These are phyloP conservation scores for Kernera saxatilis DNA, from an alignment of 345 rosid species.

Conservation along the genomic window DNA sequence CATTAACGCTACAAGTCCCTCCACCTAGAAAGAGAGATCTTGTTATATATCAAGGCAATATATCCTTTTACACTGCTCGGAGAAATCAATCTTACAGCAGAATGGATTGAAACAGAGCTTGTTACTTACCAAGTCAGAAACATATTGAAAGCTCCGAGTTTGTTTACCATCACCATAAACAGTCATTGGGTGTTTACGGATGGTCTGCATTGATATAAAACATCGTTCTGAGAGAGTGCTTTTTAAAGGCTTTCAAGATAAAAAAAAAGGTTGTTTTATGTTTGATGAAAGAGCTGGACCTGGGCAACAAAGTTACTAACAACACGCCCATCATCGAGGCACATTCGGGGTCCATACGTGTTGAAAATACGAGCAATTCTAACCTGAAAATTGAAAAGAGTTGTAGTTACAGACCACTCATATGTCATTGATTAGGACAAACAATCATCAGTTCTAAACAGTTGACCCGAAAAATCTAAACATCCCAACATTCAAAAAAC, in stretches of 20 bases:
- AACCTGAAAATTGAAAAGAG: conserved; percentile 50
- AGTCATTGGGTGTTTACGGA: conserved; percentile 88
- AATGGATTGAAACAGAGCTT: not conserved
- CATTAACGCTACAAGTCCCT: conserved; percentile 87
- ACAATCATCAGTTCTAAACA: not conserved
- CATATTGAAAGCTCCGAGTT: conserved; percentile 98
- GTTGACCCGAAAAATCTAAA: too few relatives aligned
- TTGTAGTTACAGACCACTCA: not conserved
- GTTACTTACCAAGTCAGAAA: conserved; percentile 76
- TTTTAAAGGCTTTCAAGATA: not conserved
- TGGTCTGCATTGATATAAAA: conserved; percentile 39
- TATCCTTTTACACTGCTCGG: not conserved
- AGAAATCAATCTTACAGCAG: conserved; percentile 2
- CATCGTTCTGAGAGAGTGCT: not conserved
- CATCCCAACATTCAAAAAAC: not conserved
- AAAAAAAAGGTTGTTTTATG: not conserved
- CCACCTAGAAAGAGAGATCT: conserved; percentile 49
- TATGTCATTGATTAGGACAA: not conserved
- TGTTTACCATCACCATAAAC: conserved; percentile 99
- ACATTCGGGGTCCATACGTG: conserved; percentile 98
- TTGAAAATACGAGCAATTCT: conserved; percentile 97
- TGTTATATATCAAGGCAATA: not conserved
- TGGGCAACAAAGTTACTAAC: conserved; percentile 99
- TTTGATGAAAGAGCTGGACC: conserved; percentile 37
- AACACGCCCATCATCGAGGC: conserved; percentile 99